phyloP scores from a whole-genome alignment of 352 stramenopile genomes.

The Blastocystis sp. region DNA sequence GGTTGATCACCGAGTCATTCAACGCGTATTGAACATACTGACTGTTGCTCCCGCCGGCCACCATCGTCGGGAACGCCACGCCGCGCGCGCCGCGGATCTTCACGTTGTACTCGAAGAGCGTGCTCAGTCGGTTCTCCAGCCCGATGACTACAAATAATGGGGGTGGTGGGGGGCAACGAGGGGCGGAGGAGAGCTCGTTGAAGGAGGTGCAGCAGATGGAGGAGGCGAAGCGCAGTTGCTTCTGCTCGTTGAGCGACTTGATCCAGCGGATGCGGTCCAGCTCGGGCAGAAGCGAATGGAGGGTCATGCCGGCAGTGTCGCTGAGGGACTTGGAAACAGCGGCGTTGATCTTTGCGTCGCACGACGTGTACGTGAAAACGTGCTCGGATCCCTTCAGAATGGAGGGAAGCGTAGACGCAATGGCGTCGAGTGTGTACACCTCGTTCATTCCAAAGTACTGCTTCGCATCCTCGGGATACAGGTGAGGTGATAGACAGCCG shows the following conservation, averaged over 20 bases:
- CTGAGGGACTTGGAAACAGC: background rate
- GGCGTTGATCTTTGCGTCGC: background rate
- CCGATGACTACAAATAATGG: slow-evolving; percentile 51
- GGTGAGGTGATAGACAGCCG: slow-evolving; percentile 19
- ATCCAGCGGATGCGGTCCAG: slow-evolving; percentile 64
- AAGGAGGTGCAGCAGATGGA: slow-evolving; percentile 57
- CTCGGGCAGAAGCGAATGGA: slow-evolving; percentile 37
- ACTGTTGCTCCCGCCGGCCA: slow-evolving; percentile 39
- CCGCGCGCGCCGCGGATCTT: slow-evolving; percentile 53
- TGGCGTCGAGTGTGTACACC: slow-evolving; percentile 9
- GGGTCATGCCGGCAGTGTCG: background rate
- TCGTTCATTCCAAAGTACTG: slow-evolving; percentile 60
- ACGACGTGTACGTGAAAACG: slow-evolving; percentile 23
- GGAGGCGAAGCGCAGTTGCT: slow-evolving; percentile 41
- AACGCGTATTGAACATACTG: slow-evolving; percentile 50
- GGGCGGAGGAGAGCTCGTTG: slow-evolving; percentile 38
- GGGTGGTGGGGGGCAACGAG: background rate
- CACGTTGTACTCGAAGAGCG: slow-evolving; percentile 49
- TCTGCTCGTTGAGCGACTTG: slow-evolving; percentile 66
- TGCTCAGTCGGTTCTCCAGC: slow-evolving; percentile 52
- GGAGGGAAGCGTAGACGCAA: background rate
- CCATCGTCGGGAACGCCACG: slow-evolving; percentile 37
- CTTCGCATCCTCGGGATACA: slow-evolving; percentile 62
- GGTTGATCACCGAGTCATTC: slow-evolving; percentile 55
- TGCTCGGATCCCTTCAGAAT: background rate